Evolutionary conservation across 2,329 filamentous ascomycete species (phyloP), one percentile per base, ranked within the genome.

Genomic region (Nemania sp.): DNA sequence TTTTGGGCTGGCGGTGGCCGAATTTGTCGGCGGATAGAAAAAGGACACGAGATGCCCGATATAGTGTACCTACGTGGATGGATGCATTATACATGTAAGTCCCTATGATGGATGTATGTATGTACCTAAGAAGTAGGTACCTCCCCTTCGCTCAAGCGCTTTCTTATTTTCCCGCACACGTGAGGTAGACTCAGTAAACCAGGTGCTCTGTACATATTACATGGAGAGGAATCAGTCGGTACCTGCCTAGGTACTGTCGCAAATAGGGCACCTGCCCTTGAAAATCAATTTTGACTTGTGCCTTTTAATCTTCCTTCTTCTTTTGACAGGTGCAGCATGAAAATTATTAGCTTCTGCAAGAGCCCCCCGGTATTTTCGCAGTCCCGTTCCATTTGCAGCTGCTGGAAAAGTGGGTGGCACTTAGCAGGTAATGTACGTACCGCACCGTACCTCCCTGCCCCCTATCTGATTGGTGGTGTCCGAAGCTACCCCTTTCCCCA

Each of bases 401-500:
- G 21, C 9, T 35, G 37, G 29, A 54, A 47, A 52, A 61, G 37
- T 12, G 20, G 15, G n/a, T 11, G 3, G 25, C 6, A 13, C 29
- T 21, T n/a, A 58, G 46, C 25, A 29, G 25, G 25, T 29, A 29
- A 7, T 29, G 25, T 29, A 29, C 25, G 25, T 29, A 29, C 25
- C 25, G 25, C 25, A 7, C 25, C 7, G 25, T 29, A 29, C 25
- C 25, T 29, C 25, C 25, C 25, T 29, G 25, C 25, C 7, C 25
- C 25, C 25, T 29, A 29, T 60, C 59, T 67, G 29, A 70, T 70
- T 70, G 68, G 68, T 60, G 60, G 60, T 60, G 50, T 54, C 35
- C 43, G 40, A 46, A 60, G 55, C 52, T 54, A 48, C 65, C 65
- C 58, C 63, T 65, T 61, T 60, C 60, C 59, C 53, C 54, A 54